These are phyloP conservation scores for Mimosa pudica DNA, from an alignment of 306 rosid genomes.

Conservation along the genomic window DNA sequence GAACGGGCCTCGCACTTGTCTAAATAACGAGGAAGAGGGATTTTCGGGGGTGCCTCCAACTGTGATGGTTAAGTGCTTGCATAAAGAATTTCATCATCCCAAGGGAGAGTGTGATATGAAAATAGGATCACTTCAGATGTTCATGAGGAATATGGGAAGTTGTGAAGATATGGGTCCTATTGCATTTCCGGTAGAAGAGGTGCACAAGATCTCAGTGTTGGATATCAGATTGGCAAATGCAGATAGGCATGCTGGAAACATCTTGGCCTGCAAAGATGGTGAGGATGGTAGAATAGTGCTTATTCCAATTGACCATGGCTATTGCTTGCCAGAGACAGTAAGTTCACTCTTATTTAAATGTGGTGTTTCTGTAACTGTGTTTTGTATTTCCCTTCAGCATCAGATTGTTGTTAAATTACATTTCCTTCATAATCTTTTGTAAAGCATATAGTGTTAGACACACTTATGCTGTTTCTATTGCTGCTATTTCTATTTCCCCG, in stretches of 20 bases:
- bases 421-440: too few species aligned
- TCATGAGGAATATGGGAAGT: constrained; percentile 55
- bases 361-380: not conserved
- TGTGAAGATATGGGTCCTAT: constrained; percentile 70
- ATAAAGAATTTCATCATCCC: constrained; percentile 54
- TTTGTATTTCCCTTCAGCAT: not conserved
- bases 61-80: constrained; percentile 54
- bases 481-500: constrained; percentile 12
- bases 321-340: constrained; percentile 63
- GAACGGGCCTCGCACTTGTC: constrained; percentile 41
- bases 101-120: constrained; percentile 43
- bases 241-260: constrained; percentile 73
- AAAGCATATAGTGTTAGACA: too few species aligned
- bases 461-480: not conserved
- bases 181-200: constrained; percentile 61
- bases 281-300: constrained; percentile 46
- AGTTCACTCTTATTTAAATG: constrained; percentile 34
- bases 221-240: constrained; percentile 71
- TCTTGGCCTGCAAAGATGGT: constrained; percentile 49
- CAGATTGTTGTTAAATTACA: too few species aligned
- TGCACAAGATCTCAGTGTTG: constrained; percentile 67
- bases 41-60: constrained; percentile 72
- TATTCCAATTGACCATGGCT: constrained; percentile 70
- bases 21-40: constrained; percentile 36
- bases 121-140: constrained; percentile 67